Percentiles rank a stretch among this genome's conserved stretches.
phyloP scores from a whole-genome alignment of 2,329 filamentous ascomycete species.

The Cercospora sp. region DNA sequence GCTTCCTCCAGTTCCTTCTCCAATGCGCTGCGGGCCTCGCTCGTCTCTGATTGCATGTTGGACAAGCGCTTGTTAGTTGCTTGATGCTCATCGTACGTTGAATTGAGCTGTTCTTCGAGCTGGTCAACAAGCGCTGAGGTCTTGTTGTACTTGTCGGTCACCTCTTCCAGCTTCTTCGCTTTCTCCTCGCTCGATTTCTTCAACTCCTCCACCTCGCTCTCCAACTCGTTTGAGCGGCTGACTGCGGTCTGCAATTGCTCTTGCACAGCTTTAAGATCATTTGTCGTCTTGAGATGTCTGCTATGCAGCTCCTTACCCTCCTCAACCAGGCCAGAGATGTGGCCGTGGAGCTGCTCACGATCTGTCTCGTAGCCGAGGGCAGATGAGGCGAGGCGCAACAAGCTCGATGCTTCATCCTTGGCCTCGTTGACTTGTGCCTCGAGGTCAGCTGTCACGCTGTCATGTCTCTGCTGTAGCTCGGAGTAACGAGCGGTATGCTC shows the following conservation, averaged over 20 bases:
- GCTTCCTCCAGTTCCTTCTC: slow-evolving; percentile 73
- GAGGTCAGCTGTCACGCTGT: slow-evolving; percentile 44
- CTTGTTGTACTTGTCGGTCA: slow-evolving; percentile 74
- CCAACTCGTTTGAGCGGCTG: slow-evolving; percentile 43
- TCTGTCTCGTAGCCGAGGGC: slow-evolving; percentile 64
- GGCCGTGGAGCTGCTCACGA: slow-evolving; percentile 43
- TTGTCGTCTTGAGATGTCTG: slow-evolving; percentile 46
- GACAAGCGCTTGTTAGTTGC: slow-evolving; percentile 81
- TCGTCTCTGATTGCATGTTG: slow-evolving; percentile 54
- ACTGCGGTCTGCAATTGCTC: slow-evolving; percentile 46
- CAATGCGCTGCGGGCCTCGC: slow-evolving; percentile 48
- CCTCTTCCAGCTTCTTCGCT: slow-evolving; percentile 57
- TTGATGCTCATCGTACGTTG: slow-evolving; percentile 92
- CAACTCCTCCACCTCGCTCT: slow-evolving; percentile 48
- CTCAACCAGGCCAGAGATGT: slow-evolving; percentile 47
- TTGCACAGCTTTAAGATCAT: slow-evolving; percentile 45
- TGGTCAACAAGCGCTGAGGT: slow-evolving; percentile 90
- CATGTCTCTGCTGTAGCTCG: slow-evolving; percentile 41
- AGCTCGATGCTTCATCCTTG: slow-evolving; percentile 59
- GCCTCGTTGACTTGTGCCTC: slow-evolving; percentile 62
- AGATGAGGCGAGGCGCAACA: slow-evolving; percentile 63
- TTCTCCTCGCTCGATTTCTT: slow-evolving; percentile 55
- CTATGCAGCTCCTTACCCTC: slow-evolving; percentile 48
- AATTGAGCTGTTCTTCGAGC: slow-evolving; percentile 92
- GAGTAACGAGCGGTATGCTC: slow-evolving; percentile 39